phyloP scores from a whole-genome alignment of 169 alveolate genomes.

The Plasmodium fragile region DNA sequence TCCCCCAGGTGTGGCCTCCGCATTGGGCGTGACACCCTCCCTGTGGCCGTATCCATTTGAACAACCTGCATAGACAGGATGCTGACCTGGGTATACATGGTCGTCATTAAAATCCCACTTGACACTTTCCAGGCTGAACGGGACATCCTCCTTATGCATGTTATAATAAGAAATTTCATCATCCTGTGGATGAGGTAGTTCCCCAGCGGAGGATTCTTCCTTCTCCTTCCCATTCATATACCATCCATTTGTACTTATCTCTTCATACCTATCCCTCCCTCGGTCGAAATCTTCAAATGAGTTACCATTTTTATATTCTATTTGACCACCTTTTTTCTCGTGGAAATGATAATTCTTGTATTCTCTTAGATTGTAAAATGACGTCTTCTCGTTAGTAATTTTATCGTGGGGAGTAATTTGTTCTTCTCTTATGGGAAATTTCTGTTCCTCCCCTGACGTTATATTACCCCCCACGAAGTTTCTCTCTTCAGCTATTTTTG shows the following conservation, averaged over 20 bases:
- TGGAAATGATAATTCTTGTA: background rate
- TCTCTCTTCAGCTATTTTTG: background rate
- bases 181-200: background rate
- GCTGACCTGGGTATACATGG: background rate
- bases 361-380: background rate
- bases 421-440: background rate
- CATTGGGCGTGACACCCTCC: background rate
- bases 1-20: background rate
- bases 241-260: background rate
- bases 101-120: background rate
- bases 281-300: background rate
- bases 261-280: constrained; percentile 6
- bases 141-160: background rate
- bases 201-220: background rate
- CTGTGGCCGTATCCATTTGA: background rate
- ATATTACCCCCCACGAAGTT: background rate
- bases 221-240: background rate
- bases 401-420: background rate
- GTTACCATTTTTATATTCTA: background rate
- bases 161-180: background rate
- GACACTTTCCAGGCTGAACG: background rate
- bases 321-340: background rate
- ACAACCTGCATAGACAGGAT: background rate
- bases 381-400: background rate
- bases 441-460: background rate